Base-by-base conservation (phyloP, 768 basidiomycete genomes). In the Trametes cingulata region DNA sequence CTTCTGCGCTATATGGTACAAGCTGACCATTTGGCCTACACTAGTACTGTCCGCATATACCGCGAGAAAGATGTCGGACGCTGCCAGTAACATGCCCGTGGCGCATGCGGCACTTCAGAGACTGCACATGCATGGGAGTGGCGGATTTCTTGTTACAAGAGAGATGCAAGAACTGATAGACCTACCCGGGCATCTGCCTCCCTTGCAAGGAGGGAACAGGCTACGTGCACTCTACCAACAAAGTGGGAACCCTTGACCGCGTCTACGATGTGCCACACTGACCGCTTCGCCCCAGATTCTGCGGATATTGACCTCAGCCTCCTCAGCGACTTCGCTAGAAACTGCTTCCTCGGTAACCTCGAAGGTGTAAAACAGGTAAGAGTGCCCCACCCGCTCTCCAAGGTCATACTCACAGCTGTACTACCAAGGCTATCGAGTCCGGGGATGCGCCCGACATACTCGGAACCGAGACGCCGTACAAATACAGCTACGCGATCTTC, bases 401-500 rank as follows among this genome's bases (percentile, higher is more conserved):
- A 8, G 8, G 0, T 10, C 39, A 6, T n/a, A 22, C 20, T 42
- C 27, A 19, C 17, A 12, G 7, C 48, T 27, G 37, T 24, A 13
- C n/a, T 36, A 27, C 12, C 9, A 17, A 67, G 62, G 36, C 43
- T 15, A 40, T 67, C 17, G 56, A 65, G 22, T 15, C n/a, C 15
- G 61, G 63, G 3, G 17, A 29, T 1, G 67, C 67, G 1, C 69
- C 67, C 9, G 56, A 63, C 37, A 40, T 69, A 0, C 57, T 50
- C 6, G 57, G 61, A 0, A 56, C 54, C 4, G 66, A 71, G 39
- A 71, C 66, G 4, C 58, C 65, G 6, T 63, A 58, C 54, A 46
- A 55, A 22, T 64, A 58, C n/a, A 60, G 63, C 3, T 68, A 68
- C 54, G 60, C 56, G 2, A 49, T 57, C 1, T 35, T 68, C 15